phyloP scores from a whole-genome alignment of 1,139 yeast species.

The Arxiozyma bovina region DNA sequence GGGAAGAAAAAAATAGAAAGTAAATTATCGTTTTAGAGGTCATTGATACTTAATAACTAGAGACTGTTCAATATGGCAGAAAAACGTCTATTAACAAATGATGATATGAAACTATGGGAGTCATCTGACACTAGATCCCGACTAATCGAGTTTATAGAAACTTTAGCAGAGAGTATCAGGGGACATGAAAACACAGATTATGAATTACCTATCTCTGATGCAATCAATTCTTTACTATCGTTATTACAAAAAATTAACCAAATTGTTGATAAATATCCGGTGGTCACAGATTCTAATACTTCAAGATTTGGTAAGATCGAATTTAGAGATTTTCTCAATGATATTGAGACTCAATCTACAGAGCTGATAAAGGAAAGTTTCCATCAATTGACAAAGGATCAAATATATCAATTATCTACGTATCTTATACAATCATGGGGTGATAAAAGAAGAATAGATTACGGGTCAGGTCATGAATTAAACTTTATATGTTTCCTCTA shows the following conservation, averaged over 20 bases:
- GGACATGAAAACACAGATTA: constrained; percentile 52
- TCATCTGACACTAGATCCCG: constrained; percentile 42
- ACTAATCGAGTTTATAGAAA: constrained; percentile 47
- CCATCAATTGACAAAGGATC: constrained; percentile 19
- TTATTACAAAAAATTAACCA: constrained; percentile 41
- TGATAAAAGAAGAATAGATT: constrained; percentile 75
- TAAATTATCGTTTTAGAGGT: no score
- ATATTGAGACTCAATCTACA: constrained; percentile 34
- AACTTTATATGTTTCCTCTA: constrained; percentile 68
- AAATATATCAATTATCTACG: constrained; percentile 36
- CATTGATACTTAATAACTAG: no score
- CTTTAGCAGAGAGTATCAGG: constrained; percentile 55
- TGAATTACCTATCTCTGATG: constrained; percentile 31
- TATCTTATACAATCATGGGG: constrained; percentile 78
- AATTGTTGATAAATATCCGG: constrained; percentile 54
- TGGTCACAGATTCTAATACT: constrained; percentile 44
- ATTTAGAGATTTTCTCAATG: constrained; percentile 77
- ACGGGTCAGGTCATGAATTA: constrained; percentile 95
- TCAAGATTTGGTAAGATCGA: constrained; percentile 90
- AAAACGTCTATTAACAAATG: constrained; percentile 48
- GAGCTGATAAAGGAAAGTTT: constrained; percentile 23
- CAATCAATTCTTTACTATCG: constrained; percentile 32
- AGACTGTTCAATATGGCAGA: constrained; percentile 33
- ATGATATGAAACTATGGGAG: constrained; percentile 61
- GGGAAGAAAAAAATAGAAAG: background rate